Conservation (phyloP, 768 basidiomycete species). For the Leccinum sublutescens region DNA sequence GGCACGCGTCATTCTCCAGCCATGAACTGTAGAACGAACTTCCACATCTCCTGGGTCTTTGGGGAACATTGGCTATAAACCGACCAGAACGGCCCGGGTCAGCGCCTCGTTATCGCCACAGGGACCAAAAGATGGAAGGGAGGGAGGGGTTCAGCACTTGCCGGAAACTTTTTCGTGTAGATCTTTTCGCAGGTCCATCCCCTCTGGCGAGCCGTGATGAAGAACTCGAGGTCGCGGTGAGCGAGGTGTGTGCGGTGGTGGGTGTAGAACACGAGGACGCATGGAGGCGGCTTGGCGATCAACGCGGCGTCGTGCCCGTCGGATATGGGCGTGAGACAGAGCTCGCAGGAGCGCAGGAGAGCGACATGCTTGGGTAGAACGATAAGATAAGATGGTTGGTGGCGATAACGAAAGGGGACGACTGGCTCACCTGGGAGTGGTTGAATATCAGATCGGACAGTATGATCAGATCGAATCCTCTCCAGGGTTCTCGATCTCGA, state of each 20-base stretch:
- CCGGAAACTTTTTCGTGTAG: slow-evolving; percentile 60
- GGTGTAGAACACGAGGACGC: slow-evolving; percentile 83
- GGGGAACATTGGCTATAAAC: slow-evolving; percentile 79
- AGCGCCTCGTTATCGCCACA: background rate
- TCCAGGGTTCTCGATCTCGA: slow-evolving; percentile 12
- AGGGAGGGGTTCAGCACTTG: slow-evolving; percentile 34
- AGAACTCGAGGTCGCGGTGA: slow-evolving; percentile 80
- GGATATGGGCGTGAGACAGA: slow-evolving; percentile 26
- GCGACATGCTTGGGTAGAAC: slow-evolving; percentile 66
- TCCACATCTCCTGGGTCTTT: slow-evolving; percentile 79
- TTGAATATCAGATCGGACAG: slow-evolving; percentile 94
- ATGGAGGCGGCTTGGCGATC: slow-evolving; percentile 27
- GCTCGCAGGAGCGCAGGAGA: slow-evolving; percentile 70
- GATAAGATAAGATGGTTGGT: background rate
- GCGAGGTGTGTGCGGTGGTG: slow-evolving; percentile 83
- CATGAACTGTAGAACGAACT: slow-evolving; percentile 80
- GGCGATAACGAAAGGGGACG: background rate
- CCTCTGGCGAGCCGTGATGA: slow-evolving; percentile 53
- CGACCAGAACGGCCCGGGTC: background rate
- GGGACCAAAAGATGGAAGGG: background rate
- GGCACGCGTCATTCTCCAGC: slow-evolving; percentile 58
- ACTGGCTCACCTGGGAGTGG: slow-evolving; percentile 71
- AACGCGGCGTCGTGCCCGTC: slow-evolving; percentile 18
- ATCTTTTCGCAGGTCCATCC: slow-evolving; percentile 79
- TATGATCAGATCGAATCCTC: slow-evolving; percentile 74